A percentile compares a stretch with the other conserved stretches of the same genome.
Evolutionary conservation across 768 basidiomycete genomes (phyloP).

Genomic region (Serendipita sp.): DNA sequence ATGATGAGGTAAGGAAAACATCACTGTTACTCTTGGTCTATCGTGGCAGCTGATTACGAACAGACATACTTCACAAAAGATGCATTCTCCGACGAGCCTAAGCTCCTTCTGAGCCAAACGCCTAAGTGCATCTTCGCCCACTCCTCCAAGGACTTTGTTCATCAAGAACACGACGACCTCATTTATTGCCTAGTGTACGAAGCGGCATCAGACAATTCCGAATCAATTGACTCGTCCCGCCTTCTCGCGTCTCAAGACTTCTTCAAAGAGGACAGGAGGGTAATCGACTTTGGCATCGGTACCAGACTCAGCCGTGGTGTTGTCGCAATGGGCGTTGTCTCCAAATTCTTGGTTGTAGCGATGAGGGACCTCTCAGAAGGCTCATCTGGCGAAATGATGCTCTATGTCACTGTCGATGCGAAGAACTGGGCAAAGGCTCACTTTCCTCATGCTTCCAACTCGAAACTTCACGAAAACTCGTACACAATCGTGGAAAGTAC

Average conservation of each 20-base stretch:
- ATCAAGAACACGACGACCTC: constrained; percentile 54
- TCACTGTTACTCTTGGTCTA: background rate
- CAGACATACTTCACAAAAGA: constrained; percentile 85
- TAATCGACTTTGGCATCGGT: constrained; percentile 72
- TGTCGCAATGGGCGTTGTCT: constrained; percentile 84
- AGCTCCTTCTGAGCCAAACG: constrained; percentile 52
- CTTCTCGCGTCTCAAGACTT: constrained; percentile 80
- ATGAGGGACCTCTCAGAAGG: constrained; percentile 48
- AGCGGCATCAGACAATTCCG: constrained; percentile 22
- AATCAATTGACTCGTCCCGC: constrained; percentile 27
- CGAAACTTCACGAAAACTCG: constrained; percentile 71
- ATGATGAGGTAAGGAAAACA: constrained; percentile 45
- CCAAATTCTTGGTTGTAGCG: constrained; percentile 85
- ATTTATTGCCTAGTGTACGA: constrained; percentile 89
- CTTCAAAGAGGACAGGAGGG: constrained; percentile 44
- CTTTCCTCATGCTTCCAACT: constrained; percentile 80
- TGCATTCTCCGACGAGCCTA: constrained; percentile 48
- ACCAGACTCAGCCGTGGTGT: constrained; percentile 76
- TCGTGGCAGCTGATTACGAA: background rate
- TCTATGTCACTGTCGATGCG: constrained; percentile 79
- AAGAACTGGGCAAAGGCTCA: constrained; percentile 73
- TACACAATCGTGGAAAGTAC: constrained; percentile 95
- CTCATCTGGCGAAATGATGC: constrained; percentile 53
- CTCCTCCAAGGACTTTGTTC: constrained; percentile 67
- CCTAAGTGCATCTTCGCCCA: constrained; percentile 81